Evolutionary conservation across 441 rosid genomes (phyloP).

Genomic region (Geranium incanum): DNA sequence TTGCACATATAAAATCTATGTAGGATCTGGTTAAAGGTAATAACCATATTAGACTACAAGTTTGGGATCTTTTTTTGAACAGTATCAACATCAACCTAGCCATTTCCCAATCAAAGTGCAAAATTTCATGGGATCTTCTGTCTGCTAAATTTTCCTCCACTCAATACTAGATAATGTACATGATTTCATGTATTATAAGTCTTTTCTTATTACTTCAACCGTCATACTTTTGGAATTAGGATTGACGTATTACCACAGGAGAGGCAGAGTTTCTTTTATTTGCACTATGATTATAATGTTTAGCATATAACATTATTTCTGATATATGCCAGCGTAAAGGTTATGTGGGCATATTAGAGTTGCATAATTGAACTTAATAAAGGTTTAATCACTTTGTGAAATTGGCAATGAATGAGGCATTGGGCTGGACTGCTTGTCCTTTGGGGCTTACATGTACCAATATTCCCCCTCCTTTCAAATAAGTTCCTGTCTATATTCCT

Average conservation of each 20-base stretch:
- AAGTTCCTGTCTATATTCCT: background rate
- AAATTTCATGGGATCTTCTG: background rate
- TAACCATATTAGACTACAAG: background rate
- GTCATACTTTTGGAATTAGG: background rate
- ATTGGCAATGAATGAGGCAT: background rate
- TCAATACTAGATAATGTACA: too few relatives aligned
- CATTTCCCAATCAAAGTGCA: background rate
- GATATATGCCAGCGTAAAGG: background rate
- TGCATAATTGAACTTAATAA: background rate
- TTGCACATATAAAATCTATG: background rate
- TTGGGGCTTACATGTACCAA: background rate
- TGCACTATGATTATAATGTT: background rate
- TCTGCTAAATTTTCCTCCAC: background rate
- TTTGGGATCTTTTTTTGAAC: background rate
- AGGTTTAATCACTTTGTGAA: background rate
- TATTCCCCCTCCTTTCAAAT: background rate
- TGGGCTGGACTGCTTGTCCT: background rate
- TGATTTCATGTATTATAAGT: background rate
- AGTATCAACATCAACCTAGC: background rate
- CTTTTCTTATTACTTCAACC: background rate
- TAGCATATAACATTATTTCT: background rate
- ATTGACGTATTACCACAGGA: background rate
- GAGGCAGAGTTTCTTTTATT: background rate
- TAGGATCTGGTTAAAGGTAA: background rate
- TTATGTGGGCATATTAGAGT: conserved; percentile 2